Conservation (phyloP, 2,329 filamentous ascomycete species). For the Fusarium agapanthi region DNA sequence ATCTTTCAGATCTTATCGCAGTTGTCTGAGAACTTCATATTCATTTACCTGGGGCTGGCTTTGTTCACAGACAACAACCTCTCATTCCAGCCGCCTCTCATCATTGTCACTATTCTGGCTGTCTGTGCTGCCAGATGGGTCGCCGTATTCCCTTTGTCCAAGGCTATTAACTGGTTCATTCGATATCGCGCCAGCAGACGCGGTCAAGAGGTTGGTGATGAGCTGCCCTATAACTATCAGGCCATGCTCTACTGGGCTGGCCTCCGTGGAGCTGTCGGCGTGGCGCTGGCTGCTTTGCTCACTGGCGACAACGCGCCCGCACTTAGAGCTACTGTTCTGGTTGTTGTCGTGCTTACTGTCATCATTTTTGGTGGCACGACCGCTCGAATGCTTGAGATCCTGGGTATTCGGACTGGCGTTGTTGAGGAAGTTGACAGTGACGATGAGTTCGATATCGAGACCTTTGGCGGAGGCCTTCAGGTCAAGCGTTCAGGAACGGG, state of each 20-base stretch:
- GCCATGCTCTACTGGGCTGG: constrained; percentile 99
- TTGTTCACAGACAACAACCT: constrained; percentile 91
- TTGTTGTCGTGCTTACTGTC: constrained; percentile 95
- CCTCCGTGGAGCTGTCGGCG: constrained; percentile 91
- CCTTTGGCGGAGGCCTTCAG: constrained; percentile 75
- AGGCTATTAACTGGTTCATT: constrained; percentile 90
- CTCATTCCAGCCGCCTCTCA: constrained; percentile 93
- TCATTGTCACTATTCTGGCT: constrained; percentile 88
- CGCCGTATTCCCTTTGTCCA: constrained; percentile 92
- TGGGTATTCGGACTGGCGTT: constrained; percentile 95
- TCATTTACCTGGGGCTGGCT: constrained; percentile 96
- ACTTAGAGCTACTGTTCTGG: constrained; percentile 91
- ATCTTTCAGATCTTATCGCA: constrained; percentile 95
- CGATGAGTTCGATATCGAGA: constrained; percentile 97
- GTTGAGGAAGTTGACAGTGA: constrained; percentile 97
- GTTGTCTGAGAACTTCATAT: constrained; percentile 98
- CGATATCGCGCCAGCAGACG: constrained; percentile 82
- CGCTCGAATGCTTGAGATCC: constrained; percentile 95
- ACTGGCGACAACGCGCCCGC: constrained; percentile 83
- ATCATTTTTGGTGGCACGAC: constrained; percentile 99
- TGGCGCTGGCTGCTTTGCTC: constrained; percentile 89
- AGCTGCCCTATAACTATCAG: constrained; percentile 93
- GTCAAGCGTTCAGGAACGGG: constrained; percentile 81
- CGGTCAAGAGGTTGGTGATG: constrained; percentile 79
- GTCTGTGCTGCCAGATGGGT: constrained; percentile 94